Conservation (phyloP, 2,329 filamentous ascomycete genomes). For the Akanthomyces lecanii region DNA sequence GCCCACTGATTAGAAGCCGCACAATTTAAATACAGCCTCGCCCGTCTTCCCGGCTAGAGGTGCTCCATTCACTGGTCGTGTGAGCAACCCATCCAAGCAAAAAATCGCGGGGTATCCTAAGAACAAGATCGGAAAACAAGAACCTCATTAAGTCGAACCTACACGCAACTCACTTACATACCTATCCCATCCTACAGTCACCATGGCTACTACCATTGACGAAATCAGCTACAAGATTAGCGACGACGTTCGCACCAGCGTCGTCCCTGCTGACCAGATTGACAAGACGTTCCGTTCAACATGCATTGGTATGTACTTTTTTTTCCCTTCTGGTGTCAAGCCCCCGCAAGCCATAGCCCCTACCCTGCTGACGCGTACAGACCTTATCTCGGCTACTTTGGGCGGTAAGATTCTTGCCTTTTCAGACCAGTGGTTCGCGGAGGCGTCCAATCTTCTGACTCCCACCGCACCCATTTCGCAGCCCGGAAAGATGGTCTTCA, state of each 20-base stretch:
- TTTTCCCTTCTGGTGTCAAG: neutral
- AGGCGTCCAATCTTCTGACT: constrained; percentile 60
- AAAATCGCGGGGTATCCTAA: neutral
- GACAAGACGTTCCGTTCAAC: constrained; percentile 58
- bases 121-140: neutral
- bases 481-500: constrained; percentile 64
- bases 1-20: neutral
- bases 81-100: neutral
- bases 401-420: constrained; percentile 61
- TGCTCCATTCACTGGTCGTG: neutral
- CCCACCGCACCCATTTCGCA: constrained; percentile 60
- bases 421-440: constrained; percentile 67
- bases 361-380: constrained; percentile 32
- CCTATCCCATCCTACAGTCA: constrained; percentile 10
- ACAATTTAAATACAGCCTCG: constrained; percentile 13
- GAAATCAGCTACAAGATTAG: constrained; percentile 55
- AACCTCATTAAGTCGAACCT: neutral
- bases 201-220: constrained; percentile 37
- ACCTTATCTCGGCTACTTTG: constrained; percentile 56
- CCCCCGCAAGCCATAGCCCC: neutral
- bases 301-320: constrained; percentile 50
- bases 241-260: constrained; percentile 42
- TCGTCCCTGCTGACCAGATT: constrained; percentile 50
- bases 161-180: constrained; percentile 1
- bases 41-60: neutral